Conservation (phyloP, 179 eudicot genomes). For the Gypsophila paniculata region DNA sequence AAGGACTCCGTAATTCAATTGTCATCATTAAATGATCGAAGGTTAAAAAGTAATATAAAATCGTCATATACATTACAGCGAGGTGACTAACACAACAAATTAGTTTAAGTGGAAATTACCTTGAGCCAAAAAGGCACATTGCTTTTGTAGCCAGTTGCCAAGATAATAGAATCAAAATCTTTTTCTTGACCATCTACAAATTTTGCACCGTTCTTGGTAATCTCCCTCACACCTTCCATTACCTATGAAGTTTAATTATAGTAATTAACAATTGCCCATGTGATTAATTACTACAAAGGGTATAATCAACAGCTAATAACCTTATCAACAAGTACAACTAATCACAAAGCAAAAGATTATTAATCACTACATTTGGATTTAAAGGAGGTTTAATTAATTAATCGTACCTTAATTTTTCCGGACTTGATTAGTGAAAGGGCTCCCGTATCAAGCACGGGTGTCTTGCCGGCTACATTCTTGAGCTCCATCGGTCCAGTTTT, state of each 20-base stretch:
- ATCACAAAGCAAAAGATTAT: not conserved
- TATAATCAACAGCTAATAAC: not conserved
- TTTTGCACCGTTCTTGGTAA: constrained; percentile 69
- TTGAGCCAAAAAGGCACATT: constrained; percentile 90
- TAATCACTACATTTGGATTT: not conserved
- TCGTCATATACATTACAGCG: no score
- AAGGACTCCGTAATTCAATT: no score
- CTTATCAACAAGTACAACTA: constrained; percentile 6
- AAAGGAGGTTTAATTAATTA: not conserved
- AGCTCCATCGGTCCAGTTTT: constrained; percentile 87
- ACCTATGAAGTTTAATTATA: constrained; percentile 36
- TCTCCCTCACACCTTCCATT: constrained; percentile 67
- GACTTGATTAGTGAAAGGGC: constrained; percentile 62
- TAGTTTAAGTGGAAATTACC: constrained; percentile 33
- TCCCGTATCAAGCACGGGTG: constrained; percentile 87
- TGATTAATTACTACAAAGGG: not conserved
- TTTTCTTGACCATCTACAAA: constrained; percentile 71
- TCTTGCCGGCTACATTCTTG: constrained; percentile 83
- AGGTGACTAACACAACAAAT: not conserved
- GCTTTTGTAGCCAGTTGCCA: constrained; percentile 92
- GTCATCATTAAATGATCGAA: no score
- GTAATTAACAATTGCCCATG: not conserved
- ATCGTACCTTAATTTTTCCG: constrained; percentile 68
- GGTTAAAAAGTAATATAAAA: no score
- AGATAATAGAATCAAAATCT: constrained; percentile 72